Evolutionary conservation across 208 protist genomes (phyloP).

Genomic region (Vickermania ingenoplastis): DNA sequence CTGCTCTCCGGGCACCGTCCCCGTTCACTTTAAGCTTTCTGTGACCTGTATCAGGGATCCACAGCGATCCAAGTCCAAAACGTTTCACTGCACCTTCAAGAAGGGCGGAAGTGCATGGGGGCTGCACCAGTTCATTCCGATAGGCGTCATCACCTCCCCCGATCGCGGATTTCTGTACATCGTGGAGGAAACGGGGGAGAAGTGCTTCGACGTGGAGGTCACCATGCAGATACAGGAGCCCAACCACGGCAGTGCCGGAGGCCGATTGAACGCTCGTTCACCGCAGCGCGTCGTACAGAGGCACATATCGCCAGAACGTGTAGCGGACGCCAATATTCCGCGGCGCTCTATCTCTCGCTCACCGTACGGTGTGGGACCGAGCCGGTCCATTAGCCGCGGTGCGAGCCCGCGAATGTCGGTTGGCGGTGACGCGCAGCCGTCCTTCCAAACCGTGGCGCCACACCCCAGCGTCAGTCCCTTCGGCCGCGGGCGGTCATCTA

Average conservation of each 20-base stretch:
- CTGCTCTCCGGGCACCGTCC: conserved; percentile 32
- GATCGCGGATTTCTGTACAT: conserved; percentile 58
- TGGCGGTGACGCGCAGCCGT: background rate
- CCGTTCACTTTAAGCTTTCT: conserved; percentile 69
- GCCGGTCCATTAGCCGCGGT: background rate
- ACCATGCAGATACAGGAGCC: conserved; percentile 39
- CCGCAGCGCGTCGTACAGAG: background rate
- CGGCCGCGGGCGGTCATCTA: background rate
- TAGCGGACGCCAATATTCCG: background rate
- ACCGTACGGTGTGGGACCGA: background rate
- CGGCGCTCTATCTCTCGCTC: background rate
- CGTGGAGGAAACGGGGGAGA: conserved; percentile 42
- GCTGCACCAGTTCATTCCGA: conserved; percentile 76
- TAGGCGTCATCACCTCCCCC: conserved; percentile 38
- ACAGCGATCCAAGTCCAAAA: conserved; percentile 50
- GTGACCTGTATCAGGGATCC: conserved; percentile 55
- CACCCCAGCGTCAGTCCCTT: background rate
- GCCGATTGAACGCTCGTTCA: background rate
- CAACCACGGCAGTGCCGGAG: conserved; percentile 11
- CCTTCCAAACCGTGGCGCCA: background rate
- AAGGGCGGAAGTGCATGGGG: conserved; percentile 78
- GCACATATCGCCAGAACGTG: background rate
- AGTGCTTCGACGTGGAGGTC: conserved; percentile 71
- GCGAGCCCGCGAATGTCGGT: background rate
- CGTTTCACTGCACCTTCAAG: conserved; percentile 81